Evolutionary conservation across 2,329 filamentous ascomycete genomes (phyloP), one percentile per base, ranked within the genome.

Genomic region (Xylariaceae sp.): DNA sequence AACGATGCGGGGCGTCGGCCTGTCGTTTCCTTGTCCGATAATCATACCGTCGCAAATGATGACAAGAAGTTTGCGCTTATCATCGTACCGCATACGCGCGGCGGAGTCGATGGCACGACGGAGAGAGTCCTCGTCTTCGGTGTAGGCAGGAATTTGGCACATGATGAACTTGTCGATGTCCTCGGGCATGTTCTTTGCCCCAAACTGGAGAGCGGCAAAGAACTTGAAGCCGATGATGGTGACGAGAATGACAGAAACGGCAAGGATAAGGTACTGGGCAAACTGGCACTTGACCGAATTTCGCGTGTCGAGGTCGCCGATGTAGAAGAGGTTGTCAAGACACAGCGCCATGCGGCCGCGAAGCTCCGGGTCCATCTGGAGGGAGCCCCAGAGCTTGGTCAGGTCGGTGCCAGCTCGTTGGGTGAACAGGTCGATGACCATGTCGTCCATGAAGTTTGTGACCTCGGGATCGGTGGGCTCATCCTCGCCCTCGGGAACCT

Each of bases 11-110:
- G 92, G 92, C 1, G 92, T 98, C 5, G 92, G 88, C 46, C 88
- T 79, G 61, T 98, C 92, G 65, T 98, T 98, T 57, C 92, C 92
- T 67, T 96, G 89, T 56, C 92, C 92, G 50, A 98, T 94, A 70
- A 98, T 98, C 90, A 98, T 97, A 66, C 92, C 92, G 58, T 98
- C 92, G 57, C 92, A 98, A 48, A 98, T 73, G 46, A 98, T 74
- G 50, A 95, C 80, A 17, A 98, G 71, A 9, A 98, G 74, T 70
- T 98, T 98, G 57, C 92, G 87, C 70, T 98, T 98, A 61, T 98
- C 90, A 56, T 98, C 92, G 59, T 98, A 98, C 51, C 81, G 82
- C 88, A 96, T 96, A 45, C 88, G 78, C 18, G 92, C 89, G 43
- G 88, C 85, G 0, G 92, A 98, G 62, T 98, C 92, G 54, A 98